These are phyloP conservation scores for Acer yangbiense DNA, from an alignment of 345 rosid genomes.

Conservation along the genomic window DNA sequence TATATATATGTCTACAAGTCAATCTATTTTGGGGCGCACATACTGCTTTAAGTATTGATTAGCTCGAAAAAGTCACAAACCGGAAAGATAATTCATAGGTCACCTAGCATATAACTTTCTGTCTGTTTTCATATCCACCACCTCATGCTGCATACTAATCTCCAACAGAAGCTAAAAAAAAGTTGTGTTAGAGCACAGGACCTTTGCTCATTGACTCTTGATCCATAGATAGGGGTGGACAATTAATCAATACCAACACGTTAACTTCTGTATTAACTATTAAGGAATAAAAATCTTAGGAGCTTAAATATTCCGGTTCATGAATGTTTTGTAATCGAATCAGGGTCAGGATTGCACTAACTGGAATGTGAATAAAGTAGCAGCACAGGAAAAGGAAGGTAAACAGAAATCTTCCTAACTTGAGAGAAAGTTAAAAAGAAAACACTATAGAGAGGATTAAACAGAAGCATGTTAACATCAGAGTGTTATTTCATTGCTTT, in stretches of 20 bases:
- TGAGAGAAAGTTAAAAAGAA: not conserved
- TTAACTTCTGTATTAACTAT: not conserved
- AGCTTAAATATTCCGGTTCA: not conserved
- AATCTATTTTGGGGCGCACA: too few species aligned
- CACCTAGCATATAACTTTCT: not conserved
- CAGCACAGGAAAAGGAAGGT: not conserved
- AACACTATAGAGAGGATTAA: not conserved
- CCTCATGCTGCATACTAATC: not conserved
- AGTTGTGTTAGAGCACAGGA: too few species aligned
- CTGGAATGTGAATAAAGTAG: not conserved
- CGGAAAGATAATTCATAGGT: not conserved
- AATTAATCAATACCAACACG: not conserved
- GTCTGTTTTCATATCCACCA: not conserved
- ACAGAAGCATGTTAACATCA: not conserved
- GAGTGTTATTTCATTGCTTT: constrained; percentile 3
- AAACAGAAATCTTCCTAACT: not conserved
- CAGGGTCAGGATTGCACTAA: not conserved
- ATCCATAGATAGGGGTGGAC: not conserved
- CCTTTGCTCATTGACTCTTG: too few species aligned
- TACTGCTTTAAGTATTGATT: not conserved
- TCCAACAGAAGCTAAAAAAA: not conserved
- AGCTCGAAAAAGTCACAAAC: not conserved
- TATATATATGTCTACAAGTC: too few species aligned
- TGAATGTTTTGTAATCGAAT: not conserved
- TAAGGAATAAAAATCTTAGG: not conserved